These are phyloP conservation scores for Sporobolomyces phaffii DNA, from an alignment of 768 basidiomycete species.

Conservation along the genomic window DNA sequence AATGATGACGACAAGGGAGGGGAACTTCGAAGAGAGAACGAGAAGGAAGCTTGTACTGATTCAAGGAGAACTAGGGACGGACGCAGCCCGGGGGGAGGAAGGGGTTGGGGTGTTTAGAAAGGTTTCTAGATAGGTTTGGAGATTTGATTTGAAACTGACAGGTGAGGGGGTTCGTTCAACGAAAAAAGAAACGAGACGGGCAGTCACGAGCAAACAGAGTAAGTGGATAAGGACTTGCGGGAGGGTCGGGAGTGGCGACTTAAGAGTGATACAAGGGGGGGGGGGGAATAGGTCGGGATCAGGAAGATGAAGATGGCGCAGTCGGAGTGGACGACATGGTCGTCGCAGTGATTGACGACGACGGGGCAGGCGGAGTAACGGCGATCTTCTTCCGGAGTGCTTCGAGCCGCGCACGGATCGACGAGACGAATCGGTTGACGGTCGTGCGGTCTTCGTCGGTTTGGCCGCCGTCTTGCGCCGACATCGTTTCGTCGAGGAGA, in stretches of 20 bases:
- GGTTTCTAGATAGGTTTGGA: background rate
- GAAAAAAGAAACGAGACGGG: too few relatives aligned
- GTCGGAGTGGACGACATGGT: background rate
- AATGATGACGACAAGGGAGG: slow-evolving; percentile 10
- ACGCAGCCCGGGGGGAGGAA: too few relatives aligned
- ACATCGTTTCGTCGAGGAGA: slow-evolving; percentile 67
- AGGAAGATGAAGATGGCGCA: background rate
- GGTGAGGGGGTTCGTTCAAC: too few relatives aligned
- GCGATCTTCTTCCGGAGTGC: slow-evolving; percentile 34
- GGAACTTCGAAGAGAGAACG: background rate
- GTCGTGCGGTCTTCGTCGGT: slow-evolving; percentile 48
- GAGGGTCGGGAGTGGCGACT: too few relatives aligned
- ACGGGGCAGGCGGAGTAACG: background rate
- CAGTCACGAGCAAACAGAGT: too few relatives aligned
- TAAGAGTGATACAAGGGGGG: background rate
- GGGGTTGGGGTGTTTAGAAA: too few relatives aligned
- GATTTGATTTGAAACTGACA: too few relatives aligned
- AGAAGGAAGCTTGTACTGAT: background rate
- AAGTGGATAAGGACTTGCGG: too few relatives aligned
- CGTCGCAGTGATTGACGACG: background rate
- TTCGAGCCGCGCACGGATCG: slow-evolving; percentile 19
- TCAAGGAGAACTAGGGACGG: too few relatives aligned
- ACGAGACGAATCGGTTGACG: slow-evolving; percentile 45
- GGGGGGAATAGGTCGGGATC: background rate
- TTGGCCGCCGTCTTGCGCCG: slow-evolving; percentile 23